Conservation (phyloP, 305 asterid genomes). For the Lippia alba region DNA sequence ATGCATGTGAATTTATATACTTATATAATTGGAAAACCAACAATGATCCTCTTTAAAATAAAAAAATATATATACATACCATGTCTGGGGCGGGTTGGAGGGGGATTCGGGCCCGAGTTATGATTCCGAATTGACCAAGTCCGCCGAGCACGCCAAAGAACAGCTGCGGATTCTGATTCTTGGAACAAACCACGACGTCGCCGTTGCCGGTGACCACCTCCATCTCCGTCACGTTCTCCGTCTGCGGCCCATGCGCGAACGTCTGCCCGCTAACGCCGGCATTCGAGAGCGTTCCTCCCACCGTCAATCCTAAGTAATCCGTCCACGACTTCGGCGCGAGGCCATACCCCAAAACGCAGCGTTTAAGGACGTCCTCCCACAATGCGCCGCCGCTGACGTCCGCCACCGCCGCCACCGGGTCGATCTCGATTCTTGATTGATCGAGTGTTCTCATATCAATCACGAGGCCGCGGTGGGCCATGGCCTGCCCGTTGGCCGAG, state of each 20-base stretch:
- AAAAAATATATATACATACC: slow-evolving; percentile 46
- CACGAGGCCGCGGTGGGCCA: slow-evolving; percentile 81
- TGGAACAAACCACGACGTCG: slow-evolving; percentile 65
- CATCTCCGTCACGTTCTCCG: slow-evolving; percentile 82
- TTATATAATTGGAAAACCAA: too few relatives aligned
- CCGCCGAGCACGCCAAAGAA: slow-evolving; percentile 88
- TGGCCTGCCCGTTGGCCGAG: slow-evolving; percentile 92
- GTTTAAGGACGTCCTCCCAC: slow-evolving; percentile 79
- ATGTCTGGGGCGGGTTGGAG: slow-evolving; percentile 88
- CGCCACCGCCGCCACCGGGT: slow-evolving; percentile 39
- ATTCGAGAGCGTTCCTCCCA: slow-evolving; percentile 92
- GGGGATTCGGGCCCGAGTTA: slow-evolving; percentile 76
- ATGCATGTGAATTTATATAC: too few relatives aligned
- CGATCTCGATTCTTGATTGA: slow-evolving; percentile 42
- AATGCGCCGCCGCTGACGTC: slow-evolving; percentile 95
- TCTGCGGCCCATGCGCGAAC: slow-evolving; percentile 73
- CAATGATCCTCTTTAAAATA: too few relatives aligned
- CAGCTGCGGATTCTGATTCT: slow-evolving; percentile 56
- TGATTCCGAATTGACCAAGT: slow-evolving; percentile 90
- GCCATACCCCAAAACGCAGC: slow-evolving; percentile 62
- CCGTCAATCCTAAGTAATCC: slow-evolving; percentile 82
- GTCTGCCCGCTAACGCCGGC: slow-evolving; percentile 97
- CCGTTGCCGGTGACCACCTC: slow-evolving; percentile 96
- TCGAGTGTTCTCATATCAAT: slow-evolving; percentile 66
- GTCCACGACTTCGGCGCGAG: slow-evolving; percentile 92